Conservation (phyloP, 345 rosid genomes). For the Erucastrum elatum region DNA sequence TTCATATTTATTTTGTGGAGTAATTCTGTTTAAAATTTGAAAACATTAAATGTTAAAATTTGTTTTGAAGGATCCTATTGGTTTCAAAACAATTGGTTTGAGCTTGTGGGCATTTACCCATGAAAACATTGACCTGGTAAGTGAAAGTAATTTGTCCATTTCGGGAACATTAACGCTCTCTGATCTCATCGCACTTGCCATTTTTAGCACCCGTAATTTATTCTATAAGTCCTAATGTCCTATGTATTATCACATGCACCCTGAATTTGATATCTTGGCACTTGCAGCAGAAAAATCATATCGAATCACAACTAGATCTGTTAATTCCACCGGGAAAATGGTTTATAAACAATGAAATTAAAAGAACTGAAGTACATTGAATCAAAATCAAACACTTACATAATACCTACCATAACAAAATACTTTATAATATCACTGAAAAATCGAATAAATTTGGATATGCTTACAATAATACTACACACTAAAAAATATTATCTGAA, state of each 20-base stretch:
- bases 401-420: neutral
- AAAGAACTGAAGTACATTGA: neutral
- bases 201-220: slow-evolving; percentile 4
- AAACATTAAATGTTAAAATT: neutral
- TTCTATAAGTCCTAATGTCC: neutral
- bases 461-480: neutral
- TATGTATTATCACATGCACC: neutral
- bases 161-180: neutral
- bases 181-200: slow-evolving; percentile 12
- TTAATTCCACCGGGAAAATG: neutral
- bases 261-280: neutral
- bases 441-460: neutral
- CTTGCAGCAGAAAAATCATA: neutral
- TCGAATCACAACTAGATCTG: neutral
- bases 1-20: neutral
- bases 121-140: neutral
- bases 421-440: neutral
- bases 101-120: neutral
- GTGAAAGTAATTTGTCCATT: neutral
- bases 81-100: neutral
- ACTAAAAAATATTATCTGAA: neutral
- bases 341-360: neutral
- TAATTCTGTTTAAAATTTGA: neutral
- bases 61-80: neutral
- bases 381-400: neutral